Percentiles rank a stretch among this genome's conserved stretches.
Conservation (phyloP, 2,329 filamentous ascomycete genomes). For the Ustilaginoidea virens region DNA sequence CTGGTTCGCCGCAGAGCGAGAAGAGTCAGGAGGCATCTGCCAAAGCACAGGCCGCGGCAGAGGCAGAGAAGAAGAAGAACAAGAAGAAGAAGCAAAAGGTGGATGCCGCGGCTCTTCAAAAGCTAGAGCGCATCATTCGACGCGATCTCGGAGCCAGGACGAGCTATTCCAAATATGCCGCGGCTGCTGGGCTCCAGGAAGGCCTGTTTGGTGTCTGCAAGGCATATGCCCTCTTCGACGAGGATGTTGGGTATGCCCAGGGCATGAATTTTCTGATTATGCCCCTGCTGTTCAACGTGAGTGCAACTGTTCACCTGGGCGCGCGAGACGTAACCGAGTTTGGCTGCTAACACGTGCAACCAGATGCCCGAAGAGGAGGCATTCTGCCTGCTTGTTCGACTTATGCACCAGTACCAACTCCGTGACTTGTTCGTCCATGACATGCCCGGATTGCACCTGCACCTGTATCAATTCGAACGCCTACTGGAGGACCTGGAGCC, state of each 20-base stretch:
- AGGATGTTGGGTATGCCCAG: conserved; percentile 89
- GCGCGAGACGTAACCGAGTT: no score
- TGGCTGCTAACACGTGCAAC: conserved; percentile 8
- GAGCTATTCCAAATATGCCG: conserved; percentile 91
- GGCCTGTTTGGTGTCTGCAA: conserved; percentile 93
- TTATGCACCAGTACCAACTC: conserved; percentile 94
- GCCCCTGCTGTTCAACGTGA: conserved; percentile 85
- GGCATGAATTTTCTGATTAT: conserved; percentile 98
- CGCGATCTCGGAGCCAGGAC: conserved; percentile 84
- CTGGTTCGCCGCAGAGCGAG: conserved; percentile 41
- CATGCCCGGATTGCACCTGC: conserved; percentile 90
- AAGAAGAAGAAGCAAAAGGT: conserved; percentile 68
- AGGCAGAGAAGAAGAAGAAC: no score
- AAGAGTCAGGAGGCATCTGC: conserved; percentile 46
- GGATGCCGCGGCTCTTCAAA: conserved; percentile 56
- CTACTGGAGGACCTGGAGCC: conserved; percentile 88
- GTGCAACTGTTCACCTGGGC: no score
- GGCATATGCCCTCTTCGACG: conserved; percentile 90
- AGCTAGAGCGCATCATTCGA: conserved; percentile 82
- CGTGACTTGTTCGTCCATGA: conserved; percentile 88
- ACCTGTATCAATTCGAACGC: conserved; percentile 88
- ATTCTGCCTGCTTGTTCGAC: conserved; percentile 77
- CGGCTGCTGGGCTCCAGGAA: conserved; percentile 81
- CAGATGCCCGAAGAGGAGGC: conserved; percentile 95
- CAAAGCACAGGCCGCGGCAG: conserved; percentile 55